Evolutionary conservation across 495 filamentous ascomycete genomes (phyloP).

Genomic region (Talaromyces thailandensis): DNA sequence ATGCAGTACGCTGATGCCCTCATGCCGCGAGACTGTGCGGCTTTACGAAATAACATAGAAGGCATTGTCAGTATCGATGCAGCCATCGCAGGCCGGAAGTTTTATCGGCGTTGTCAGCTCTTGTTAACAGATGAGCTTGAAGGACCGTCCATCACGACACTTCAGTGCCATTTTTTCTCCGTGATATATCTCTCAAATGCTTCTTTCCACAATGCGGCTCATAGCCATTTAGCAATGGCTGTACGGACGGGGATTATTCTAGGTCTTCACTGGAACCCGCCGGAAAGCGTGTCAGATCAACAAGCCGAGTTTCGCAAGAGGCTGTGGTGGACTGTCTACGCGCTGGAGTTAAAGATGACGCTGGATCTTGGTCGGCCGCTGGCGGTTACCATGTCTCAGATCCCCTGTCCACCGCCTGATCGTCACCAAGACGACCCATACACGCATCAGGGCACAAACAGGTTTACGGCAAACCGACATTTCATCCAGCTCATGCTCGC

Average conservation of each 20-base stretch:
- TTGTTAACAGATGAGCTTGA: constrained; percentile 11
- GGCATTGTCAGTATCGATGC: constrained; percentile 4
- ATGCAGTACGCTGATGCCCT: constrained; percentile 30
- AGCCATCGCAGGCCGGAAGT: neutral
- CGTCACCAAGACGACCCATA: neutral
- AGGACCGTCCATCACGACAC: constrained; percentile 9
- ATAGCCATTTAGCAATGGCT: constrained; percentile 7
- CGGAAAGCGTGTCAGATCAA: neutral
- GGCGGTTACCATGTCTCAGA: neutral
- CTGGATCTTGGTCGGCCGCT: constrained; percentile 6
- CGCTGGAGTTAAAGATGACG: constrained; percentile 7
- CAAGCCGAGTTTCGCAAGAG: constrained; percentile 9
- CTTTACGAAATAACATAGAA: neutral
- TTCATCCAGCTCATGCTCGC: constrained; percentile 1
- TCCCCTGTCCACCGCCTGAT: neutral
- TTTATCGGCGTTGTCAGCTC: constrained; percentile 9
- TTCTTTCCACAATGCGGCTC: constrained; percentile 8
- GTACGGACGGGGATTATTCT: constrained; percentile 8
- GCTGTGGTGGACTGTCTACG: constrained; percentile 10
- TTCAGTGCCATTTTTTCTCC: constrained; percentile 15
- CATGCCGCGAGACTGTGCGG: neutral
- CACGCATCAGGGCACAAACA: neutral
- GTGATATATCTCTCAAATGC: constrained; percentile 15
- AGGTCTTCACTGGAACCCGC: constrained; percentile 8
- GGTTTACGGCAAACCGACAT: neutral